Conservation (phyloP, 176 grass and related monocot species). For the Carex littledalei region DNA sequence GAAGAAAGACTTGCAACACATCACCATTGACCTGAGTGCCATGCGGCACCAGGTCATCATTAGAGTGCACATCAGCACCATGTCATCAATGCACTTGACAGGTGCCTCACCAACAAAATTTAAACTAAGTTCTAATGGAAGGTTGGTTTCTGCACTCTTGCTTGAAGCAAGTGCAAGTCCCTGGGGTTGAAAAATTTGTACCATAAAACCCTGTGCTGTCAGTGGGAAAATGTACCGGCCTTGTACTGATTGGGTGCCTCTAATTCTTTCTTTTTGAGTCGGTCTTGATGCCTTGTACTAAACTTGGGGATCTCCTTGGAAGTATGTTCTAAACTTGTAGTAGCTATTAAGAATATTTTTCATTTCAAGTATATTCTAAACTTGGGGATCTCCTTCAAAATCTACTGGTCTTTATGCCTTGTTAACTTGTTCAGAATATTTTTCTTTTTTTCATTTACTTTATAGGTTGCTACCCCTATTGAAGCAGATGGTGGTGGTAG, state of each 20-base stretch:
- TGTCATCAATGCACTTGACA: background rate
- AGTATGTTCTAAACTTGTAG: background rate
- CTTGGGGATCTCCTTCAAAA: too few species aligned
- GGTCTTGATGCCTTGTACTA: background rate
- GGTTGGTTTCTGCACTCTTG: background rate
- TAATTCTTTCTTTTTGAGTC: background rate
- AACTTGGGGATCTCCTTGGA: background rate
- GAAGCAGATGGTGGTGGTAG: slow-evolving; percentile 74
- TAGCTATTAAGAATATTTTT: too few species aligned
- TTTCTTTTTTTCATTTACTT: background rate
- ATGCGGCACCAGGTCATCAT: background rate
- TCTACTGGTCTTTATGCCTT: background rate
- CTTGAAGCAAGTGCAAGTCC: background rate
- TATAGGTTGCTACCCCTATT: slow-evolving; percentile 45
- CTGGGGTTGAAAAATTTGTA: background rate
- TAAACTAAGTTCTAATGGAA: background rate
- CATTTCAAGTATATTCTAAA: too few species aligned
- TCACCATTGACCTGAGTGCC: background rate
- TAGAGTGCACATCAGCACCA: background rate
- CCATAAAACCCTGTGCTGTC: background rate
- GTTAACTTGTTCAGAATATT: background rate
- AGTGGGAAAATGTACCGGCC: background rate
- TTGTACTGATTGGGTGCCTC: background rate
- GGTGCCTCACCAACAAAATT: background rate
- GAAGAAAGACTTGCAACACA: background rate